Evolutionary conservation across 306 rosid species (phyloP).

Genomic region (Cicer bijugum): DNA sequence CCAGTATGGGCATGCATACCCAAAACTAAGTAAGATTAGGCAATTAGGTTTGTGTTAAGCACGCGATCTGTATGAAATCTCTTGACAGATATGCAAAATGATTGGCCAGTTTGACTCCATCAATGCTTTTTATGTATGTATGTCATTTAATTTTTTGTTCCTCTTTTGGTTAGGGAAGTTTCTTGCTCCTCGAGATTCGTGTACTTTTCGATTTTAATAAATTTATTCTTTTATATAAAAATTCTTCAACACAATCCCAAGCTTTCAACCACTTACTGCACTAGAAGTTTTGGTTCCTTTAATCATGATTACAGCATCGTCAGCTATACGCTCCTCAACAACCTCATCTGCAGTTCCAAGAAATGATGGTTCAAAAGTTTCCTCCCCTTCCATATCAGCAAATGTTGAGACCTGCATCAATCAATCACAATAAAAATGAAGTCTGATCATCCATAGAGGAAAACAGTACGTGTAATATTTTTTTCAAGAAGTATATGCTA

Average conservation of each 20-base stretch:
- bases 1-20: neutral
- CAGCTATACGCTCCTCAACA: conserved; percentile 92
- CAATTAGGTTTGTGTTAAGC: neutral
- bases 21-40: neutral
- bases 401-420: conserved; percentile 84
- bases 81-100: conserved; percentile 24
- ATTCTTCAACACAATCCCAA: neutral
- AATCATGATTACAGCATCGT: conserved; percentile 86
- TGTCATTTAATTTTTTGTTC: conserved; percentile 4
- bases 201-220: neutral
- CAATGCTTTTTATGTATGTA: neutral
- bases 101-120: neutral
- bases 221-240: conserved; percentile 1
- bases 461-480: neutral
- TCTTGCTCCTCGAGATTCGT: conserved; percentile 21
- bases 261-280: conserved; percentile 67
- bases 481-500: neutral
- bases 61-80: neutral
- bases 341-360: conserved; percentile 97
- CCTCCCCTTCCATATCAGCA: conserved; percentile 99
- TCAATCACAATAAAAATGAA: conserved; percentile 28
- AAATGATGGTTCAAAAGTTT: conserved; percentile 89
- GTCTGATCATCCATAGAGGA: conserved; percentile 8
- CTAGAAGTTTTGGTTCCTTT: conserved; percentile 87
- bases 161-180: neutral